Base-by-base conservation (phyloP, 2,329 filamentous ascomycete species). In the Fusarium albosuccineum region DNA sequence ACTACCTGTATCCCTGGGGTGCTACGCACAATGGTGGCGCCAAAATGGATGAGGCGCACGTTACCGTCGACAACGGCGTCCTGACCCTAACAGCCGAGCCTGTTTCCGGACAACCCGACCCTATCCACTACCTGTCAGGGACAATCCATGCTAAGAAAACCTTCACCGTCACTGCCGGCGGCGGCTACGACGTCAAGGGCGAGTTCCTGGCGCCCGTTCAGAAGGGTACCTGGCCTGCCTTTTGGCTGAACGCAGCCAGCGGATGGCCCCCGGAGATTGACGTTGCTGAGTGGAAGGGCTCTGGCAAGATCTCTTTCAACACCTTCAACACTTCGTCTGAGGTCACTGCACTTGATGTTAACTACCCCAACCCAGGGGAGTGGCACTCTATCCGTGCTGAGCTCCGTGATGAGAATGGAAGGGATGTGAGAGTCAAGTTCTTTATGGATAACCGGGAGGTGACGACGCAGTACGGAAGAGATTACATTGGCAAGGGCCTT, bases 251-350 rank as follows among this genome's bases (percentile, higher is more conserved):
- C n/a, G 66, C 66, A 0, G 66, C 66, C 0, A 66, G 53, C 0
- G 66, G 66, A 9, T 68, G 66, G 66, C 66, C 66, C 0, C 66
- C 66, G 1, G 66, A 68, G 54, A 68, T 68, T 16, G 66, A 68
- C 46, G 57, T 69, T 27, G 66, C 66, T 0, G 66, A 68, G 29
- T 68, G 66, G 65, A 68, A 68, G 10, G 66, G 66, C 9, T 54
- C 39, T 9, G 66, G 66, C 2, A 68, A 68, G 50, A 68, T 68
- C 9, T 68, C 66, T 1, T 68, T 68, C 30, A 68, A 68, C 39
- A 68, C 66, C 2, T 68, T 68, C 30, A 68, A 68, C 16, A 69
- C 66, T 1, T 68, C 66, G 0, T 11, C 30, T 10, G 66, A 68
- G 8, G 66, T 69, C 1, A 40, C 66, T 1, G 53, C 66, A 1